phyloP scores from a whole-genome alignment of 345 rosid genomes.

The Erodium maritimum region DNA sequence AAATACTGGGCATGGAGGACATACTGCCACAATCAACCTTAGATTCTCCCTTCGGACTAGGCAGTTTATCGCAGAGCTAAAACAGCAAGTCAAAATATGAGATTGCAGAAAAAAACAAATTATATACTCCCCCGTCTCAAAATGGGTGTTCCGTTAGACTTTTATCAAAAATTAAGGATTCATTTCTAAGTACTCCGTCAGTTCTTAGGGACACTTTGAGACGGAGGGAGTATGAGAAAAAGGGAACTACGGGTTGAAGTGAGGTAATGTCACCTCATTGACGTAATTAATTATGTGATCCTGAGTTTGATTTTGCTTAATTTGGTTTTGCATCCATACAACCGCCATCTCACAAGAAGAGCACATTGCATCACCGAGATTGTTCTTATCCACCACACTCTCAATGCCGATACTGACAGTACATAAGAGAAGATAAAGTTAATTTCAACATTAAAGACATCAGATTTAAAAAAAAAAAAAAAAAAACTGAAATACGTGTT shows the following conservation, averaged over 20 bases:
- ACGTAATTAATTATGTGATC: conserved; percentile 38
- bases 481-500: background rate
- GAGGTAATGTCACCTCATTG: conserved; percentile 27
- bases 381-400: conserved; percentile 37
- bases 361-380: conserved; percentile 35
- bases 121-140: too few species aligned
- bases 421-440: background rate
- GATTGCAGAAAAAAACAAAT: background rate
- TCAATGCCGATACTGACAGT: conserved; percentile 43
- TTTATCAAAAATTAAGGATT: too few species aligned
- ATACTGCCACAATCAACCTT: conserved; percentile 43
- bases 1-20: conserved; percentile 48
- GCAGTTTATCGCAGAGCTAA: conserved; percentile 56
- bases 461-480: background rate
- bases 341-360: conserved; percentile 58
- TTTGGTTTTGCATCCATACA: conserved; percentile 57
- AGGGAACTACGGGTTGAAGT: background rate
- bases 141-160: too few species aligned
- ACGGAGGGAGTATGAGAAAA: background rate
- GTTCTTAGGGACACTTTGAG: too few species aligned
- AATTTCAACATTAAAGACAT: background rate
- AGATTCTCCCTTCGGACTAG: conserved; percentile 72
- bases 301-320: conserved; percentile 42
- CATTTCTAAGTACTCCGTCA: too few species aligned
- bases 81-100: conserved; percentile 4